phyloP scores from a whole-genome alignment of 805 yeast genomes.

The Saturnispora kantuleensis region DNA sequence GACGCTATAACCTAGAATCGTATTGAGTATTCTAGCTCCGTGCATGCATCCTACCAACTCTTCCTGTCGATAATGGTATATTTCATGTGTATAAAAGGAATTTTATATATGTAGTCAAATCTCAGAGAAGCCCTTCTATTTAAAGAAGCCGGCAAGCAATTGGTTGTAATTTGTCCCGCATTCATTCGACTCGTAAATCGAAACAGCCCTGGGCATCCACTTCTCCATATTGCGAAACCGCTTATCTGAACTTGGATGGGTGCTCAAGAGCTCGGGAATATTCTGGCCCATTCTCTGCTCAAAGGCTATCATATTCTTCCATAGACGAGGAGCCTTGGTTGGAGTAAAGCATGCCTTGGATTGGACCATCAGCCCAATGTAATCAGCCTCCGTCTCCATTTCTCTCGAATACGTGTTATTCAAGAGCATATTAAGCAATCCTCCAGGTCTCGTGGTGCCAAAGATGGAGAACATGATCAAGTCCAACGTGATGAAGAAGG shows the following conservation, averaged over 20 bases:
- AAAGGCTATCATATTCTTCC: constrained; percentile 68
- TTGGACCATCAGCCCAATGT: constrained; percentile 88
- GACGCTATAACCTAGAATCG: neutral
- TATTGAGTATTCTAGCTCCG: too few relatives aligned
- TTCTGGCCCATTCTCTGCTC: constrained; percentile 30
- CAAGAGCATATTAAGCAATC: constrained; percentile 44
- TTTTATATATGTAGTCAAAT: too few relatives aligned
- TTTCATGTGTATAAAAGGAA: too few relatives aligned
- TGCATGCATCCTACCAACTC: too few relatives aligned
- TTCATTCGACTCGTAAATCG: constrained; percentile 31
- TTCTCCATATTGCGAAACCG: constrained; percentile 57
- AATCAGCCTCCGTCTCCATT: constrained; percentile 95
- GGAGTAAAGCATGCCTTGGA: constrained; percentile 83
- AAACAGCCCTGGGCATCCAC: constrained; percentile 57
- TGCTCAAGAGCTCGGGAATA: constrained; percentile 58
- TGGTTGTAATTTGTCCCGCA: constrained; percentile 21
- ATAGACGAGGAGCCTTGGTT: constrained; percentile 58
- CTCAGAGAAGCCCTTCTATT: neutral
- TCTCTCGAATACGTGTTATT: constrained; percentile 81
- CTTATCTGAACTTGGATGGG: constrained; percentile 80
- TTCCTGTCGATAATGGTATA: too few relatives aligned
- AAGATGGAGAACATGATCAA: constrained; percentile 48
- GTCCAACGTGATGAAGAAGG: constrained; percentile 51
- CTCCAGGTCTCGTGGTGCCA: constrained; percentile 45
- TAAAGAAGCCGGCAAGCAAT: neutral